Evolutionary conservation across 768 basidiomycete species (phyloP).

Genomic region (Tricholoma saponaceum): DNA sequence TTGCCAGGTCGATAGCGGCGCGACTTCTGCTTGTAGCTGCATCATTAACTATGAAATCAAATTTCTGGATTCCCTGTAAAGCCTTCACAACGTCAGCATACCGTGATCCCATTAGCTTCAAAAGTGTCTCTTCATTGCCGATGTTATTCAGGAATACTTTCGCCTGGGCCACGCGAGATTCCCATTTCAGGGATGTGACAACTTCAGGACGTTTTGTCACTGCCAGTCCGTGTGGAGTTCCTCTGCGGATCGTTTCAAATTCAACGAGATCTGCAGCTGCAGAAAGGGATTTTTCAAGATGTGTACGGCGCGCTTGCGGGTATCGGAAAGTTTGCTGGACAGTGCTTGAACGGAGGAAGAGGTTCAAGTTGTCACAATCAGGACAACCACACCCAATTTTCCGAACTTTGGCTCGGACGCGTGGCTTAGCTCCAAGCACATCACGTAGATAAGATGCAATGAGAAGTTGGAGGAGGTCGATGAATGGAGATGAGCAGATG

Average conservation of each 20-base stretch:
- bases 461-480: constrained; percentile 22
- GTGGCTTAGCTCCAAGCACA: constrained; percentile 20
- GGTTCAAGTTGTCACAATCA: constrained; percentile 24
- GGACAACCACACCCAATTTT: constrained; percentile 29
- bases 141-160: constrained; percentile 17
- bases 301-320: constrained; percentile 16
- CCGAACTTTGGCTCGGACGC: constrained; percentile 13
- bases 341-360: constrained; percentile 19
- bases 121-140: background rate
- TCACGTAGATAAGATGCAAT: constrained; percentile 25
- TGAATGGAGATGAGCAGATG: constrained; percentile 7
- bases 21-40: background rate
- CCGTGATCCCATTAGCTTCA: background rate
- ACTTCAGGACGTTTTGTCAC: constrained; percentile 24
- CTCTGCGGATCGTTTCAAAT: constrained; percentile 17
- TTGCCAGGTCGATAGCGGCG: too few species aligned
- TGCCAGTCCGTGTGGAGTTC: constrained; percentile 23
- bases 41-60: background rate
- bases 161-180: constrained; percentile 17
- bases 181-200: constrained; percentile 17
- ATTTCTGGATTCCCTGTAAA: background rate
- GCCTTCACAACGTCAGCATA: background rate
- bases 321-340: constrained; percentile 14
- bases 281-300: too few species aligned
- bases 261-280: too few species aligned